A percentile compares a stretch with the other conserved stretches of the same genome.
These are phyloP conservation scores for Extremus antarcticus DNA, from an alignment of 495 filamentous ascomycete genomes.

Conservation along the genomic window DNA sequence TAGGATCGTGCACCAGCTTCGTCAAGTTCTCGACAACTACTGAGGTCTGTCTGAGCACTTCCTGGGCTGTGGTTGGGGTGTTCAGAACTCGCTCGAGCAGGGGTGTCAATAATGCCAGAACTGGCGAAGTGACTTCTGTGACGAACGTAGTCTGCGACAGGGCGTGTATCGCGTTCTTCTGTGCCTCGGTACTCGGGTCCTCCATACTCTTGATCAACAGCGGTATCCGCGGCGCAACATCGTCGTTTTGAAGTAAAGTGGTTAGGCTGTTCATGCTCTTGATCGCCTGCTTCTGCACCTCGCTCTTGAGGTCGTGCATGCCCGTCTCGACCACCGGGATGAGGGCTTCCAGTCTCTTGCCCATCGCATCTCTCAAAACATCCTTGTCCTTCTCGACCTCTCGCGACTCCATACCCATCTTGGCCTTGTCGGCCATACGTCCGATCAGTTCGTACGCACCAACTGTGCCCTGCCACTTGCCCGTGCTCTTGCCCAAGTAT, in stretches of 20 bases:
- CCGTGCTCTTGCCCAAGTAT: conserved; percentile 68
- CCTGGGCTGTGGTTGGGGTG: conserved; percentile 78
- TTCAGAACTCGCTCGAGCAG: conserved; percentile 89
- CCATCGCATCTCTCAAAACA: conserved; percentile 81
- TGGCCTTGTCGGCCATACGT: conserved; percentile 85
- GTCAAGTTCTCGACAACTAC: conserved; percentile 99
- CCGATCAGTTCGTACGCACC: conserved; percentile 73
- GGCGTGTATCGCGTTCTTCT: conserved; percentile 92
- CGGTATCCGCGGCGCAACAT: conserved; percentile 86
- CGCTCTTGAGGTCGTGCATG: conserved; percentile 92
- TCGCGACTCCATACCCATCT: conserved; percentile 64
- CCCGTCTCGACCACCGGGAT: conserved; percentile 87
- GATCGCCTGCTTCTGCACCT: conserved; percentile 79
- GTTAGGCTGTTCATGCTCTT: conserved; percentile 87
- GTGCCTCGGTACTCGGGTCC: conserved; percentile 74
- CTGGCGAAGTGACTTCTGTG: conserved; percentile 91
- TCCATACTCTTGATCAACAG: conserved; percentile 92
- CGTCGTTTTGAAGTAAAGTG: conserved; percentile 89
- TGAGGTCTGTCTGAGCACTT: conserved; percentile 88
- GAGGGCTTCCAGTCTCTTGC: conserved; percentile 74
- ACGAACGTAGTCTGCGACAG: conserved; percentile 98
- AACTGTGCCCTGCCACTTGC: conserved; percentile 93
- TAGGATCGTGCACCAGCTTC: conserved; percentile 93
- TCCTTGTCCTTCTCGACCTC: conserved; percentile 80
- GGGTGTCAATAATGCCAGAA: conserved; percentile 91